Conservation (phyloP, 192 early-diverging fungal genomes). For the Funneliformis geosporum region DNA sequence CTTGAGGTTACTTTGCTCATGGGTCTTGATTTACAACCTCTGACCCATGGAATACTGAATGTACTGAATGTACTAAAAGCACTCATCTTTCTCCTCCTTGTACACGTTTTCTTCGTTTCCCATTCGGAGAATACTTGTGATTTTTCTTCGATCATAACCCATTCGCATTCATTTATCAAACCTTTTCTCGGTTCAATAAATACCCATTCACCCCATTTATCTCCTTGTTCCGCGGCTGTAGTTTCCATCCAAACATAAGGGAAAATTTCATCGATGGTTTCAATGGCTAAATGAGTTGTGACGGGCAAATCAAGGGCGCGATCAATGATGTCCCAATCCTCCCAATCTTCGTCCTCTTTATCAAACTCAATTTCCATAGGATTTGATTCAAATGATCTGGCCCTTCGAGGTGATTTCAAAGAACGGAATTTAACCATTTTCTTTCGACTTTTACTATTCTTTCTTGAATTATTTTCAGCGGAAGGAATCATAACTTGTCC, state of each 20-base stretch:
- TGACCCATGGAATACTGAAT: slow-evolving; percentile 22
- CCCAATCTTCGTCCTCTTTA: slow-evolving; percentile 2
- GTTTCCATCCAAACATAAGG: slow-evolving; percentile 35
- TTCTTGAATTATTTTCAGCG: neutral
- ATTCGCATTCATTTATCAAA: slow-evolving; percentile 30
- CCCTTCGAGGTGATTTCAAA: neutral
- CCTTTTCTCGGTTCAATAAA: slow-evolving; percentile 33
- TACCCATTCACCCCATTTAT: slow-evolving; percentile 32
- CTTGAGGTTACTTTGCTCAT: slow-evolving; percentile 2
- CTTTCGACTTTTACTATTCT: neutral
- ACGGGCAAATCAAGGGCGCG: slow-evolving; percentile 5
- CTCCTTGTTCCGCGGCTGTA: slow-evolving; percentile 4
- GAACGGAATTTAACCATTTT: slow-evolving; percentile 11
- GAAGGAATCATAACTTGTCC: neutral
- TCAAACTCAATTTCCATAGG: neutral
- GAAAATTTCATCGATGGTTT: slow-evolving; percentile 33
- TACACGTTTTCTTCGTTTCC: neutral
- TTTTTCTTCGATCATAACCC: slow-evolving; percentile 35
- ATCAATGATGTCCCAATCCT: slow-evolving; percentile 29
- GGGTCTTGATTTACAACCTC: slow-evolving; percentile 7
- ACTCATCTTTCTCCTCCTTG: neutral
- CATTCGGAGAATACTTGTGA: slow-evolving; percentile 18
- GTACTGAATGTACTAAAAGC: slow-evolving; percentile 3
- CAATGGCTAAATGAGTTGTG: slow-evolving; percentile 32
- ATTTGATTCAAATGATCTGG: neutral